Evolutionary conservation across 306 rosid species (phyloP), one percentile per base, ranked within the genome.

Genomic region (Rosa lucieae): DNA sequence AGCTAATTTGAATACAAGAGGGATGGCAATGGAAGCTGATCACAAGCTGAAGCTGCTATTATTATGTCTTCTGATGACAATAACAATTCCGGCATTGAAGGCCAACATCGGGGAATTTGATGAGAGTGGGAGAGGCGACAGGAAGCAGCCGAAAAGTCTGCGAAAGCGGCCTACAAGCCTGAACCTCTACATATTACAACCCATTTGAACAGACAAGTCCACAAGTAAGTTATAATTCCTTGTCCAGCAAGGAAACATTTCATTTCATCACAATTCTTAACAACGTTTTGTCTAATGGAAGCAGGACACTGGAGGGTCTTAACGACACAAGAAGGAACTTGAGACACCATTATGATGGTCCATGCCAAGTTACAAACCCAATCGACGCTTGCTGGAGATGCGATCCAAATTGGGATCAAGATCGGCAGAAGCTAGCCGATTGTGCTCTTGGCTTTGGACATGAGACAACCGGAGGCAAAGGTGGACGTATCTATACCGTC

Each of bases 81-180:
- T 74, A 7, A 21, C 62, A 63, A 18, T 83, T 44, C 85, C 85
- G 9, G 68, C 67, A 21, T 49, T 80, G 5, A 76, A 37, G 11
- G 91, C 88, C 49, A 56, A 80, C 42, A 87, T 82, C 66, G 86
- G 46, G 9, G 72, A 83, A 37, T 80, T 79, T 10, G 91, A 89
- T 43, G 81, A 70, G 61, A 44, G 0, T 89, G 96, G 93, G 67
- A 76, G 67, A 6, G 70, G 32, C 81, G 92, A 73, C 76, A 85
- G 3, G 10, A 20, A 49, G 85, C 82, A 23, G 89, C 91, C 58
- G 63, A 70, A 66, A 47, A 73, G n/a, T 77, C 76, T 0, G 75
- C 91, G 75, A 44, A 5, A 6, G 9, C 70, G 2, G 88, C 87
- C 80, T 84, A 76, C 73, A 29, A 67, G 15, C 23, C 74, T 18